phyloP scores from a whole-genome alignment of 2,329 filamentous ascomycete species.

The Aspergillus neotritici region DNA sequence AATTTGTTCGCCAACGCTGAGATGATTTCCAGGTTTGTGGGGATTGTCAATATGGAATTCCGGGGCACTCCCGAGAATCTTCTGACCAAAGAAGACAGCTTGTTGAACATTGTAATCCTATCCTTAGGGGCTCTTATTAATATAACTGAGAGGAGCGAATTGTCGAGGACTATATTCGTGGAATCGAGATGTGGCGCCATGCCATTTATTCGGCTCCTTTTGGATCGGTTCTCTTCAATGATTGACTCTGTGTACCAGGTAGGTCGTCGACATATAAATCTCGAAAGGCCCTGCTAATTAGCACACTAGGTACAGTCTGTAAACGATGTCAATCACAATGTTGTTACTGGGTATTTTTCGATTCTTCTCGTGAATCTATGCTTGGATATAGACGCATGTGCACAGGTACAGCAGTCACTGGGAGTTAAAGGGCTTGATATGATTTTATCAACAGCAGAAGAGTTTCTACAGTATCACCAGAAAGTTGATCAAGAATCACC shows the following conservation, averaged over 20 bases:
- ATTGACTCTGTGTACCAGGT: conserved; percentile 64
- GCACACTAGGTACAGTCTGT: conserved; percentile 46
- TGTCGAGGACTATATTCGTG: conserved; percentile 51
- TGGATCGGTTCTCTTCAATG: conserved; percentile 62
- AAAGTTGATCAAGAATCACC: conserved; percentile 49
- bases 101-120: conserved; percentile 69
- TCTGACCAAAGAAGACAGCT: conserved; percentile 42
- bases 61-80: conserved; percentile 25
- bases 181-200: conserved; percentile 29
- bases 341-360: conserved; percentile 79
- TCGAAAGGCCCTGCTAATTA: conserved; percentile 15
- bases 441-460: conserved; percentile 54
- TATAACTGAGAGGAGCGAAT: conserved; percentile 69
- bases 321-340: conserved; percentile 69
- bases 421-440: conserved; percentile 44
- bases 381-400: conserved; percentile 47
- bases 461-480: conserved; percentile 57
- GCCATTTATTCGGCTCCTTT: conserved; percentile 54
- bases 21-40: conserved; percentile 34
- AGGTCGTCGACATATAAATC: conserved; percentile 25
- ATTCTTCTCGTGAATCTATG: conserved; percentile 79
- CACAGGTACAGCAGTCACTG: conserved; percentile 39
- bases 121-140: conserved; percentile 82
- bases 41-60: conserved; percentile 32
- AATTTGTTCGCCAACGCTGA: conserved; percentile 54